These are phyloP conservation scores for Nepenthes gracilis DNA, from an alignment of 148 eudicot species.

Conservation along the genomic window DNA sequence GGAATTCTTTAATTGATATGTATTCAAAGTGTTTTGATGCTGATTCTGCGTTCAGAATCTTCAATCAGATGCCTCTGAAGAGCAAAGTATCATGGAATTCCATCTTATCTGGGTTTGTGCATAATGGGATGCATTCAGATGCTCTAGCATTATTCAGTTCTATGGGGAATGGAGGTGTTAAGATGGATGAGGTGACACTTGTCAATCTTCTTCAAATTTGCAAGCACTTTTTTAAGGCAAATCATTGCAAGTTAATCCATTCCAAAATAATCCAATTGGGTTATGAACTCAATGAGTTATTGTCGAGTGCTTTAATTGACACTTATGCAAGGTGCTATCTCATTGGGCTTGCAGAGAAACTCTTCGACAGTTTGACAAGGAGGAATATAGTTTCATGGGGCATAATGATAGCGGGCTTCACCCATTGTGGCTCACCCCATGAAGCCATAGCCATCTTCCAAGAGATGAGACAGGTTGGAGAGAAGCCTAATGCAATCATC, in stretches of 20 bases:
- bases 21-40: slow-evolving; percentile 48
- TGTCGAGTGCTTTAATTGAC: slow-evolving; percentile 55
- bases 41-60: slow-evolving; percentile 42
- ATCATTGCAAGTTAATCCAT: slow-evolving; percentile 54
- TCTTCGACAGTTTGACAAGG: slow-evolving; percentile 25
- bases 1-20: slow-evolving; percentile 50
- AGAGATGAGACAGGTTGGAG: slow-evolving; percentile 26
- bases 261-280: slow-evolving; percentile 25
- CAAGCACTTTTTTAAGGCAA: slow-evolving; percentile 35
- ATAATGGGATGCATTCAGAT: slow-evolving; percentile 41
- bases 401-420: slow-evolving; percentile 74
- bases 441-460: slow-evolving; percentile 44
- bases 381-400: slow-evolving; percentile 65
- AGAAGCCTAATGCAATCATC: slow-evolving; percentile 33
- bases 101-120: slow-evolving; percentile 51
- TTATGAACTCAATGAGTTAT: slow-evolving; percentile 45
- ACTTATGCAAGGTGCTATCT: slow-evolving; percentile 63
- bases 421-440: slow-evolving; percentile 64
- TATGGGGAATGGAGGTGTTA: slow-evolving; percentile 36
- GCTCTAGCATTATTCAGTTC: slow-evolving; percentile 40
- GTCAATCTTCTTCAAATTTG: slow-evolving; percentile 58
- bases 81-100: slow-evolving; percentile 75
- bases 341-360: slow-evolving; percentile 33
- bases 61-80: slow-evolving; percentile 35
- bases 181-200: slow-evolving; percentile 67